Conservation (phyloP, 345 rosid genomes). For the Acer campestre region DNA sequence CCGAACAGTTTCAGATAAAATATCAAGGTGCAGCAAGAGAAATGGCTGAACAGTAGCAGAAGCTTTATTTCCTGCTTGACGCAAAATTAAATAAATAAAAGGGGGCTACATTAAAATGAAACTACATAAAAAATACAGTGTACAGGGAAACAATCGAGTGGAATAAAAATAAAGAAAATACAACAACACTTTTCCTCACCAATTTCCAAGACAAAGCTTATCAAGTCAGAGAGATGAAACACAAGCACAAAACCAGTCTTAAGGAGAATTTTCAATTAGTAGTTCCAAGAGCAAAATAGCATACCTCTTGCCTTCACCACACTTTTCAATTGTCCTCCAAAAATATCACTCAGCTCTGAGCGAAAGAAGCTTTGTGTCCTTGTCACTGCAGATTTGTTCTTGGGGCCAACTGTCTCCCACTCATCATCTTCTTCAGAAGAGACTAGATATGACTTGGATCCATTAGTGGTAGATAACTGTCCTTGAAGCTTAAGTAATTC, state of each 20-base stretch:
- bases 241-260: neutral
- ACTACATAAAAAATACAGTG: no score
- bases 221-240: neutral
- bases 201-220: neutral
- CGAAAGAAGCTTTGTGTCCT: slow-evolving; percentile 80
- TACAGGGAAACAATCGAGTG: neutral
- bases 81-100: neutral
- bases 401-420: slow-evolving; percentile 98
- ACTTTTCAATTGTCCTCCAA: slow-evolving; percentile 82
- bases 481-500: slow-evolving; percentile 79
- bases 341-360: slow-evolving; percentile 80
- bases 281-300: neutral
- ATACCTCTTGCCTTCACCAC: slow-evolving; percentile 83
- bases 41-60: slow-evolving; percentile 91
- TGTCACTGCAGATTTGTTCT: slow-evolving; percentile 86
- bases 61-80: slow-evolving; percentile 63
- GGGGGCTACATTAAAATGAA: neutral
- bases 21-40: slow-evolving; percentile 89
- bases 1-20: slow-evolving; percentile 66
- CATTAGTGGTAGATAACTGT: slow-evolving; percentile 32
- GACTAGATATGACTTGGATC: slow-evolving; percentile 49
- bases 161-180: neutral
- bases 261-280: neutral
- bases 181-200: neutral
- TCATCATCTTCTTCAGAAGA: slow-evolving; percentile 80